These are phyloP conservation scores for Rhizopus delemar DNA, from an alignment of 371 early-diverging fungal species.

Conservation along the genomic window DNA sequence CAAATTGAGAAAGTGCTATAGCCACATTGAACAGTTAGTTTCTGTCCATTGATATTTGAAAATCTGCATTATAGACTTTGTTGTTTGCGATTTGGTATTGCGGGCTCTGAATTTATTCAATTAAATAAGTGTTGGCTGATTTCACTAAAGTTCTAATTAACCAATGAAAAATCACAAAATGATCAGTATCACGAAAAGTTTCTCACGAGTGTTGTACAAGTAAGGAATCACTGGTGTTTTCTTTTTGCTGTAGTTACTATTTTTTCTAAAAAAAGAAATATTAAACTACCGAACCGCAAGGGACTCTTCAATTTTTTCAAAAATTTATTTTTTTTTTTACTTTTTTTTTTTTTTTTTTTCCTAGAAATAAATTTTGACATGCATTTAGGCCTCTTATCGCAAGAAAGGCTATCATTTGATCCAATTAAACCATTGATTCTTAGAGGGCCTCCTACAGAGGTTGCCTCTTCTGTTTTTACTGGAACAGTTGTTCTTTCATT, in stretches of 20 bases:
- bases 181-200: neutral
- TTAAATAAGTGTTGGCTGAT: too few species aligned
- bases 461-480: slow-evolving; percentile 35
- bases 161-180: neutral
- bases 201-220: neutral
- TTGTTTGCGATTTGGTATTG: too few species aligned
- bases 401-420: slow-evolving; percentile 44
- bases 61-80: too few species aligned
- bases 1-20: too few species aligned
- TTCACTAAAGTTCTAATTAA: neutral
- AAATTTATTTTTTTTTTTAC: neutral
- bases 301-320: neutral
- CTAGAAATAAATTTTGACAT: slow-evolving; percentile 5
- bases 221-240: neutral
- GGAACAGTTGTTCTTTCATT: slow-evolving; percentile 44
- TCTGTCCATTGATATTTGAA: too few species aligned
- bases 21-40: too few species aligned
- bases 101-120: too few species aligned
- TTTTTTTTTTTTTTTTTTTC: neutral
- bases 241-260: neutral
- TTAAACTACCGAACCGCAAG: neutral
- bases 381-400: slow-evolving; percentile 35
- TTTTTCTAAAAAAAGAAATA: neutral
- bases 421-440: slow-evolving; percentile 49
- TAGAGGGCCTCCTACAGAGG: slow-evolving; percentile 43